Conservation (phyloP, 75 land plant species). For the Ceratopteris richardii region DNA sequence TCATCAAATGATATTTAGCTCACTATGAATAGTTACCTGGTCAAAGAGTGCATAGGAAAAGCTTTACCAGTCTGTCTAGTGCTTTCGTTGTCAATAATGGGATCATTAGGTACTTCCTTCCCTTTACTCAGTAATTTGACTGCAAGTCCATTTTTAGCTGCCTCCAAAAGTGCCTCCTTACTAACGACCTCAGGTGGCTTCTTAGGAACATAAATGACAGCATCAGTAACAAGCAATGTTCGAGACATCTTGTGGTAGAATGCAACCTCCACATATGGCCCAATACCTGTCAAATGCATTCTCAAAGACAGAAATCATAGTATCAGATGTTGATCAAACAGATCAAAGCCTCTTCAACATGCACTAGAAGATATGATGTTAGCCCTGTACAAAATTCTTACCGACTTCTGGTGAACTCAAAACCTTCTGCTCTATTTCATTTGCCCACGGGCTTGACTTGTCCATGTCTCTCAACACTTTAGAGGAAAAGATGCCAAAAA, state of each 20-base stretch:
- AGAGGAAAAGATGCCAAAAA: constrained; percentile 87
- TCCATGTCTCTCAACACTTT: constrained; percentile 61
- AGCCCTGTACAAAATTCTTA: constrained; percentile 18
- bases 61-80: constrained; percentile 71
- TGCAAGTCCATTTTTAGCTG: constrained; percentile 95
- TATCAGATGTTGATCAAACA: too few relatives aligned
- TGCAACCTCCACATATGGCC: constrained; percentile 98
- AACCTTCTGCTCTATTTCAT: constrained; percentile 94
- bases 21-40: too few relatives aligned
- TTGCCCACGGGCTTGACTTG: constrained; percentile 66
- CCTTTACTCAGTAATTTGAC: constrained; percentile 88
- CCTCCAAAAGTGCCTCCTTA: constrained; percentile 67
- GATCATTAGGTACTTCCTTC: constrained; percentile 70
- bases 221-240: constrained; percentile 91
- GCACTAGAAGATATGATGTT: too few relatives aligned
- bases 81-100: constrained; percentile 67
- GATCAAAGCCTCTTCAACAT: too few relatives aligned
- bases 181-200: constrained; percentile 85
- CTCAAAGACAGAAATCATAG: too few relatives aligned
- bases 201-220: constrained; percentile 86
- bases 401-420: constrained; percentile 96
- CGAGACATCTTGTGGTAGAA: constrained; percentile 80
- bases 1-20: not conserved
- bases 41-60: too few relatives aligned
- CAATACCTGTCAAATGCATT: constrained; percentile 76